phyloP scores from a whole-genome alignment of 805 yeast species.

The Zygoascus flipseniorum region DNA sequence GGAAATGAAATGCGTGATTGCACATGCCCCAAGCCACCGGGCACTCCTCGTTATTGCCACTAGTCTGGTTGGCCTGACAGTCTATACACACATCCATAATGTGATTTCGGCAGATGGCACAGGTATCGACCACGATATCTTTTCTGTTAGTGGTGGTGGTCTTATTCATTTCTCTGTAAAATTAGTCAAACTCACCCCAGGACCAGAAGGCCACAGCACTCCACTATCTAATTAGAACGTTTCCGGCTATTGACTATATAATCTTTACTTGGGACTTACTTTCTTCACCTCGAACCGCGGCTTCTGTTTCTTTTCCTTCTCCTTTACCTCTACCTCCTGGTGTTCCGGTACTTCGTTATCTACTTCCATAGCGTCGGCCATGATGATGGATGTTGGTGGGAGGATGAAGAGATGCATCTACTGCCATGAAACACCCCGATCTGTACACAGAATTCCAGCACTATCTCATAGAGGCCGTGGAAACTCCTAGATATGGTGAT shows the following conservation, averaged over 20 bases:
- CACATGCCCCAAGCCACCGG: constrained; percentile 96
- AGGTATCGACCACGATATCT: constrained; percentile 83
- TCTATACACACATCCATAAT: constrained; percentile 96
- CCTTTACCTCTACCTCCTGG: background rate
- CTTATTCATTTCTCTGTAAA: too few species aligned
- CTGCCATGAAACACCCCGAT: background rate
- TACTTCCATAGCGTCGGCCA: constrained; percentile 17
- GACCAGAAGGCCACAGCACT: constrained; percentile 99
- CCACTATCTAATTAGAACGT: constrained; percentile 43
- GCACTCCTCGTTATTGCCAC: constrained; percentile 61
- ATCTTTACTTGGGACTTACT: constrained; percentile 18
- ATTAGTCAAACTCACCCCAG: constrained; percentile 55
- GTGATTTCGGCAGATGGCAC: constrained; percentile 97
- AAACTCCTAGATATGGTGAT: background rate
- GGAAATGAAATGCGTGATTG: constrained; percentile 97
- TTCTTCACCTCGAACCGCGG: constrained; percentile 87
- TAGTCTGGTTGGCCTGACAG: constrained; percentile 78
- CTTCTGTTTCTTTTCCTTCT: constrained; percentile 29
- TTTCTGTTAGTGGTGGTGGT: constrained; percentile 1
- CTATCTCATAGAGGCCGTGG: background rate
- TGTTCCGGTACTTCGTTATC: constrained; percentile 8
- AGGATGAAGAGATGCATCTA: background rate
- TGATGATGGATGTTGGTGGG: background rate
- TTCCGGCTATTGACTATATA: background rate
- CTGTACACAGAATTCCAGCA: background rate